phyloP scores from a whole-genome alignment of 352 stramenopile genomes.

The Pythium aristosporum region DNA sequence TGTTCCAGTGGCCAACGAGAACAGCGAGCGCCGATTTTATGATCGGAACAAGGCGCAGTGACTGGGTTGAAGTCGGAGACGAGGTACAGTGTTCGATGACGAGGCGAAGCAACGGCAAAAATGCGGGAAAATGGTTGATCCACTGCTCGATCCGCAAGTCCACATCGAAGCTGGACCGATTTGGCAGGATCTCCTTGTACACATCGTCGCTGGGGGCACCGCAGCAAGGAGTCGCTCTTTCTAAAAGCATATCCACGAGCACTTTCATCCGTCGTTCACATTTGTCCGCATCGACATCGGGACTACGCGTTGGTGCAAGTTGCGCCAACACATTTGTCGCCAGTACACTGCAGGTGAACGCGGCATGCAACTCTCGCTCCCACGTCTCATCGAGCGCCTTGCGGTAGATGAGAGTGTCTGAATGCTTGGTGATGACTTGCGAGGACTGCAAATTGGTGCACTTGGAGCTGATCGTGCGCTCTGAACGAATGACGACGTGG shows the following conservation, averaged over 20 bases:
- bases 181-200: conserved; percentile 83
- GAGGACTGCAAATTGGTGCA: conserved; percentile 79
- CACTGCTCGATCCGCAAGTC: conserved; percentile 82
- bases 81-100: conserved; percentile 38
- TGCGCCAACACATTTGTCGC: conserved; percentile 54
- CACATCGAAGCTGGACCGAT: conserved; percentile 80
- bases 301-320: conserved; percentile 30
- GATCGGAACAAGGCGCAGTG: conserved; percentile 61
- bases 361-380: conserved; percentile 67
- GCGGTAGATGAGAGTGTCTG: conserved; percentile 58
- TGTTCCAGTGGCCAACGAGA: conserved; percentile 81
- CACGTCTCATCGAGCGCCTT: conserved; percentile 71
- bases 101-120: conserved; percentile 54
- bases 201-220: conserved; percentile 71
- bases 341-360: conserved; percentile 53
- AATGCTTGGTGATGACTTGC: conserved; percentile 65
- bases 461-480: conserved; percentile 81
- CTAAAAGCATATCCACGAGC: conserved; percentile 68
- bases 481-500: conserved; percentile 55
- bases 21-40: conserved; percentile 78
- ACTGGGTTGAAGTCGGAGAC: conserved; percentile 40
- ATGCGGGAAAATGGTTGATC: conserved; percentile 79
- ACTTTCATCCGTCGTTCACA: conserved; percentile 53
- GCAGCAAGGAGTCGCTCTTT: conserved; percentile 74
- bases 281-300: conserved; percentile 30